Percentiles rank a stretch among this genome's conserved stretches.
Evolutionary conservation across 83 land plant genomes (phyloP).

Genomic region (Larix sibirica): DNA sequence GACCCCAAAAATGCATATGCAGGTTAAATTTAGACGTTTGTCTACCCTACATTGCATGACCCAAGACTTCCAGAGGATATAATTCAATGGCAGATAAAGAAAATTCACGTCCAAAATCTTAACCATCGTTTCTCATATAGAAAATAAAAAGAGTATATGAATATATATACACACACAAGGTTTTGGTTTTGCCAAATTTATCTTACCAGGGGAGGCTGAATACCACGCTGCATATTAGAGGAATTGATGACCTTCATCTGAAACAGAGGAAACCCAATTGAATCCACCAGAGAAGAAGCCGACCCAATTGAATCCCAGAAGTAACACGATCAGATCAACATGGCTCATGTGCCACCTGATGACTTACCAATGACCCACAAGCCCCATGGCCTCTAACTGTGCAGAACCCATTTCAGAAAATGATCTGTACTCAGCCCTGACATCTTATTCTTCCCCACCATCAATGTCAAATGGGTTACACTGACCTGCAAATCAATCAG

Average conservation of each 20-base stretch:
- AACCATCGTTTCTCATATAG: too few relatives aligned
- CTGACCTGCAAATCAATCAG: constrained; percentile 3
- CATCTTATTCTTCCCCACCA: not conserved
- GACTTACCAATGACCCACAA: not conserved
- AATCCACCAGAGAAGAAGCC: not conserved
- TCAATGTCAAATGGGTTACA: not conserved
- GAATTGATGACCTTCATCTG: constrained; percentile 11
- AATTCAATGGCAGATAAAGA: not conserved
- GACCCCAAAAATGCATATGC: not conserved
- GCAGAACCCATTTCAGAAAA: not conserved
- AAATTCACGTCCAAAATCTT: not conserved
- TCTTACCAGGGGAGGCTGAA: constrained; percentile 20
- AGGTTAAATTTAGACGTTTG: not conserved
- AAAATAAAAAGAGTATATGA: not conserved
- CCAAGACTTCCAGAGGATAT: not conserved
- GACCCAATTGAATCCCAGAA: constrained; percentile 7
- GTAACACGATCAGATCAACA: not conserved
- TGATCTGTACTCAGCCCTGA: not conserved
- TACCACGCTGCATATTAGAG: constrained; percentile 19
- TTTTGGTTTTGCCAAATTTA: not conserved
- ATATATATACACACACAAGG: too few relatives aligned
- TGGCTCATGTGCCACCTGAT: not conserved
- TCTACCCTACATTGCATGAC: constrained; percentile 6
- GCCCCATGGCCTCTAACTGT: not conserved
- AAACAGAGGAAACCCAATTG: constrained; percentile 1